These are phyloP conservation scores for Aspergillus nomiae DNA, from an alignment of 2,329 filamentous ascomycete genomes.

Conservation along the genomic window DNA sequence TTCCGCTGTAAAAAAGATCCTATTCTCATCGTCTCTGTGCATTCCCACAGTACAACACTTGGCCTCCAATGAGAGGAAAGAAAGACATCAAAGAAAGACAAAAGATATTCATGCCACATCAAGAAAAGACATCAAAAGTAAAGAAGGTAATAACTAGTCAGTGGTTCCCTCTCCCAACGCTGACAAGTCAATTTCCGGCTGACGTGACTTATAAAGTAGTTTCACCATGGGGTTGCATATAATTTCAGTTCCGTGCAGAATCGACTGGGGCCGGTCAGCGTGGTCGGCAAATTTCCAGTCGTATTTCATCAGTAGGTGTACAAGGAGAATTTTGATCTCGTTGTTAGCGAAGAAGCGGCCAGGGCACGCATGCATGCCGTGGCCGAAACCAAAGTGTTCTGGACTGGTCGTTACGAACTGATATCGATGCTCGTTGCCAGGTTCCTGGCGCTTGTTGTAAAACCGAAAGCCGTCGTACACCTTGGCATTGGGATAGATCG, in stretches of 20 bases:
- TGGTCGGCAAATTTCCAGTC: slow-evolving; percentile 49
- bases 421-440: slow-evolving; percentile 32
- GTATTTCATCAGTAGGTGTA: slow-evolving; percentile 56
- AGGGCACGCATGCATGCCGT: slow-evolving; percentile 45
- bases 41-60: neutral
- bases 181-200: slow-evolving; percentile 28
- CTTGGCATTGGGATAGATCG: slow-evolving; percentile 29
- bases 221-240: slow-evolving; percentile 34
- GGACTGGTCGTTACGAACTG: slow-evolving; percentile 34
- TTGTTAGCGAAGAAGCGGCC: slow-evolving; percentile 60
- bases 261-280: slow-evolving; percentile 40
- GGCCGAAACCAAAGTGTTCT: slow-evolving; percentile 38
- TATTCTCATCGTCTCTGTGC: neutral
- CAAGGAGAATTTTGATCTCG: slow-evolving; percentile 58
- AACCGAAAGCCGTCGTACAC: slow-evolving; percentile 39
- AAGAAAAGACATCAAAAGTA: neutral
- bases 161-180: slow-evolving; percentile 17
- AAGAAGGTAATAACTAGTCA: neutral
- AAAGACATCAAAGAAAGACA: neutral
- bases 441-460: slow-evolving; percentile 31
- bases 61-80: neutral
- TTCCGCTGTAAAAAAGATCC: neutral
- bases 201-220: slow-evolving; percentile 28
- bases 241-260: slow-evolving; percentile 51
- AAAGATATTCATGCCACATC: neutral